These are phyloP conservation scores for Phtheirospermum japonicum DNA, from an alignment of 257 asterid genomes.

Conservation along the genomic window DNA sequence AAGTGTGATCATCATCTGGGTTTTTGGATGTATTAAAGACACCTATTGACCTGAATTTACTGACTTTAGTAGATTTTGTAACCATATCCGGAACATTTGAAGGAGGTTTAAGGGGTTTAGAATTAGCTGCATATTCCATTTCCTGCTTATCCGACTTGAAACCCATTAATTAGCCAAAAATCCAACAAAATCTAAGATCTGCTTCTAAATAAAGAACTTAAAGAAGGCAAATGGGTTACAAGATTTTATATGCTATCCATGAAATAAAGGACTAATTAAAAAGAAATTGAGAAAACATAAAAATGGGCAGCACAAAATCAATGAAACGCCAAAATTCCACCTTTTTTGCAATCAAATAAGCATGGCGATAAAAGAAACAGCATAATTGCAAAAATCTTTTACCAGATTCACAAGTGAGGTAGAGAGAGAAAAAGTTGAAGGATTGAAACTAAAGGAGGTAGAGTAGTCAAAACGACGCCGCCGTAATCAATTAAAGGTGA, in stretches of 20 bases:
- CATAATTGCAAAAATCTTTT: not conserved
- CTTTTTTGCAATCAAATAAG: constrained; percentile 22
- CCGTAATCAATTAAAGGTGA: constrained; percentile 23
- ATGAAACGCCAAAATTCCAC: constrained; percentile 5
- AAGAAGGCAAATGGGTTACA: constrained; percentile 26
- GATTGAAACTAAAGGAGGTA: constrained; percentile 29
- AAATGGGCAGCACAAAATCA: constrained; percentile 19
- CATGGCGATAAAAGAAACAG: not conserved
- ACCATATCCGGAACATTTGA: constrained; percentile 51
- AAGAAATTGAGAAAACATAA: constrained; percentile 15
- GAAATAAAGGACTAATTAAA: constrained; percentile 21
- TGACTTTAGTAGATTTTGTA: constrained; percentile 47
- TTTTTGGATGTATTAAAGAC: constrained; percentile 48
- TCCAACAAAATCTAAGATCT: constrained; percentile 35
- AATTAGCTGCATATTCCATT: not conserved
- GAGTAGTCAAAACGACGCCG: constrained; percentile 34
- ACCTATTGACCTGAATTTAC: constrained; percentile 69
- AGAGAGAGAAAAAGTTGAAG: constrained; percentile 32
- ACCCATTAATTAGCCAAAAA: constrained; percentile 32
- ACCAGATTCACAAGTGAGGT: constrained; percentile 22
- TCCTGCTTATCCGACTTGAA: constrained; percentile 44
- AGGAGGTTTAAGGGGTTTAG: constrained; percentile 44
- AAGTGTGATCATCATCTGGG: constrained; percentile 18
- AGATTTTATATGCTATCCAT: constrained; percentile 16
- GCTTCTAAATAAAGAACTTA: constrained; percentile 24